Conservation (phyloP, 1,284 basidiomycete genomes). For the Microbotryum silenes-acaulis region DNA sequence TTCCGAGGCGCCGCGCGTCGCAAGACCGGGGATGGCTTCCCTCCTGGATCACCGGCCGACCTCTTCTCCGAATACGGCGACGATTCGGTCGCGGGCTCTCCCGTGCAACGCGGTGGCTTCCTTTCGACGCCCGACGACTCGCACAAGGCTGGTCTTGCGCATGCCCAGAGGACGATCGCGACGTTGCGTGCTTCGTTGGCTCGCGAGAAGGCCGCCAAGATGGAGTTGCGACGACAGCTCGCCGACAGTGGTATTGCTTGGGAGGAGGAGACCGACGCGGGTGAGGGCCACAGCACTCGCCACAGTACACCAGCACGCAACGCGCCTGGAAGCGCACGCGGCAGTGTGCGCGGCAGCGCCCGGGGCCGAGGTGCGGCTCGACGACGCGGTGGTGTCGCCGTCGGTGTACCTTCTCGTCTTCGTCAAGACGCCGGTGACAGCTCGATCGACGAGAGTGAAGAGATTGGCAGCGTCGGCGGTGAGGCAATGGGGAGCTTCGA, state of each 20-base stretch:
- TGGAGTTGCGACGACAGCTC: conserved; percentile 44
- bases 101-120: conserved; percentile 36
- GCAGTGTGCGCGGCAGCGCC: conserved; percentile 12
- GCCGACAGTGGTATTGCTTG: conserved; percentile 23
- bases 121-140: conserved; percentile 58
- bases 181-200: conserved; percentile 67
- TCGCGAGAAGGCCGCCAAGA: conserved; percentile 67
- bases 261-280: conserved; percentile 25
- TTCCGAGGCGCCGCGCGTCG: conserved; percentile 50
- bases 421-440: conserved; percentile 10
- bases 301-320: conserved; percentile 6
- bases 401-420: conserved; percentile 19
- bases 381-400: conserved; percentile 10
- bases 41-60: conserved; percentile 40
- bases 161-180: conserved; percentile 60
- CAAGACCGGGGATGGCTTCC: conserved; percentile 49
- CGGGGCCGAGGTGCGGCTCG: conserved; percentile 13
- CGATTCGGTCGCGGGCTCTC: conserved; percentile 38
- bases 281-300: neutral
- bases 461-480: conserved; percentile 20
- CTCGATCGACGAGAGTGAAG: conserved; percentile 25
- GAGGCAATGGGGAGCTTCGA: conserved; percentile 2
- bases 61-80: conserved; percentile 41
- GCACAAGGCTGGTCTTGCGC: conserved; percentile 65
- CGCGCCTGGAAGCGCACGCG: conserved; percentile 8